Conservation (phyloP, 257 asterid genomes). For the Nicotiana tabacum region DNA sequence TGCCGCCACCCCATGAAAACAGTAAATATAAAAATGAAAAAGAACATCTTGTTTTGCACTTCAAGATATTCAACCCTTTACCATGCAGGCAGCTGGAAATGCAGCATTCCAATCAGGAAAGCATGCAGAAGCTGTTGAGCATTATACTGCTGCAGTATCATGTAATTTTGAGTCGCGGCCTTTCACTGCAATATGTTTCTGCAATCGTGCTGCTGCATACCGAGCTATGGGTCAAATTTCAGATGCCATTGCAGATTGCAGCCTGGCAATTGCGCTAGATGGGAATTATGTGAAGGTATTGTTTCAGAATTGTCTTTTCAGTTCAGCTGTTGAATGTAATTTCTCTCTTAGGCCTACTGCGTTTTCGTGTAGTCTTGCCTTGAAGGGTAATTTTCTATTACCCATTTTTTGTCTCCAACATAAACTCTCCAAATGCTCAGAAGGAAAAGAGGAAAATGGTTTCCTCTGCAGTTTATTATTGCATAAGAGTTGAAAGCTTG, state of each 20-base stretch:
- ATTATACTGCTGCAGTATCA: constrained; percentile 79
- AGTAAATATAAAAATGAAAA: not conserved
- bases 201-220: constrained; percentile 97
- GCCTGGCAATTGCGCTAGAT: constrained; percentile 91
- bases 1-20: not conserved
- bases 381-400: not conserved
- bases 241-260: constrained; percentile 95
- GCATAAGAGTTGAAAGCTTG: not conserved
- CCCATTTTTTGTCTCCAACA: not conserved
- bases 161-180: constrained; percentile 85
- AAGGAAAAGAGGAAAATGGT: not conserved
- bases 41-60: not conserved
- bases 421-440: not conserved
- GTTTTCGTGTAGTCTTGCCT: not conserved
- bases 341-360: not conserved
- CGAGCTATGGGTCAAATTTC: constrained; percentile 77
- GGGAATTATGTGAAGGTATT: constrained; percentile 75
- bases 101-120: constrained; percentile 83
- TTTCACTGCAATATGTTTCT: constrained; percentile 85
- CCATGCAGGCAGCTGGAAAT: constrained; percentile 78
- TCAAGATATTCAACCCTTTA: not conserved
- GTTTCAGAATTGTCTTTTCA: constrained; percentile 1
- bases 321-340: not conserved
- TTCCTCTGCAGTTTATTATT: not conserved
- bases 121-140: constrained; percentile 78